phyloP scores from a whole-genome alignment of 495 filamentous ascomycete genomes.

The Annulohypoxylon moriforme region DNA sequence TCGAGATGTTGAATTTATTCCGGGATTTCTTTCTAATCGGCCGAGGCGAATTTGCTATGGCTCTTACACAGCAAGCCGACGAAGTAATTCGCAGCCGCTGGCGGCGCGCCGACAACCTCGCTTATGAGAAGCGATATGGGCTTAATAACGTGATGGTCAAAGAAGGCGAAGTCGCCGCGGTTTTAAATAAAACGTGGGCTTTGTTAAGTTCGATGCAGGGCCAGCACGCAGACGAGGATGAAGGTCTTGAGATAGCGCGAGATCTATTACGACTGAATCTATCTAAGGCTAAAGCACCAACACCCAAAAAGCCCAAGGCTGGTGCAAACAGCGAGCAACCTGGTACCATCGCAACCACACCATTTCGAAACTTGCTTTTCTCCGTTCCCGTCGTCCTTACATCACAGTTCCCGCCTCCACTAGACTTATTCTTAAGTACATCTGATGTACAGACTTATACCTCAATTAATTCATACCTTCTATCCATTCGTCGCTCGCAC shows the following conservation, averaged over 20 bases:
- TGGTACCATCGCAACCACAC: conserved; percentile 55
- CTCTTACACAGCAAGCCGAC: conserved; percentile 85
- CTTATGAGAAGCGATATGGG: conserved; percentile 62
- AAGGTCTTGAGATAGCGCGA: conserved; percentile 83
- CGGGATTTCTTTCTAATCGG: conserved; percentile 89
- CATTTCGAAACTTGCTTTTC: conserved; percentile 85
- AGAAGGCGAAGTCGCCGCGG: conserved; percentile 83
- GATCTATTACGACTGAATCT: conserved; percentile 78
- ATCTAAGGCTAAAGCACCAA: conserved; percentile 54
- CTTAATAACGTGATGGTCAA: conserved; percentile 74
- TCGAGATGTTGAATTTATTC: conserved; percentile 80
- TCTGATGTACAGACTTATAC: conserved; percentile 83
- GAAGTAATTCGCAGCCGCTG: conserved; percentile 71
- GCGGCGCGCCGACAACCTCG: conserved; percentile 64
- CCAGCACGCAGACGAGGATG: conserved; percentile 76
- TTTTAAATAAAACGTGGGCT: conserved; percentile 79
- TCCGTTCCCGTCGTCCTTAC: conserved; percentile 78
- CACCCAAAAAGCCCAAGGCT: conserved; percentile 47
- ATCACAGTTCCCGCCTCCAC: conserved; percentile 77
- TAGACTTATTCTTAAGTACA: conserved; percentile 85
- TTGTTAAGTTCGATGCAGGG: conserved; percentile 77
- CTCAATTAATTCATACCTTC: conserved; percentile 84
- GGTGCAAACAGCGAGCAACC: conserved; percentile 35
- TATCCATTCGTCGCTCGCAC: conserved; percentile 84
- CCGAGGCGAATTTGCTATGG: conserved; percentile 89